A percentile compares a stretch with the other conserved stretches of the same genome.
phyloP scores from a whole-genome alignment of 1,139 yeast genomes.

The Pichia sp. region DNA sequence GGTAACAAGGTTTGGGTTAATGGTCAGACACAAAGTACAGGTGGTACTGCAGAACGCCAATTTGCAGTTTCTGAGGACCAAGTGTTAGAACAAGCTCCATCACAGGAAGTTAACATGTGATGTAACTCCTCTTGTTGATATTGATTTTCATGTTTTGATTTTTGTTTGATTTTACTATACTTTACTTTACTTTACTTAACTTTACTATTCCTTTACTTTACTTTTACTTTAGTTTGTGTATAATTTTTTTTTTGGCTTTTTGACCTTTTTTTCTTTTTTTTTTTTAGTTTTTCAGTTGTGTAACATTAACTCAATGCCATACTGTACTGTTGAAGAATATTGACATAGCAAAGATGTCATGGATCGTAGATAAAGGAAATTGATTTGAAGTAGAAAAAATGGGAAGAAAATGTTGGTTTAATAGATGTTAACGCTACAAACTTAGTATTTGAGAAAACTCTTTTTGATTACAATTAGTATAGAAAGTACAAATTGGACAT shows the following conservation, averaged over 20 bases:
- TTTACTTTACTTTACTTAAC: slow-evolving; percentile 5
- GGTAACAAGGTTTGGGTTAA: slow-evolving; percentile 37
- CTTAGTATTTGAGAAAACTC: too few relatives aligned
- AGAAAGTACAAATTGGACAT: neutral
- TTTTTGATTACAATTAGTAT: too few relatives aligned
- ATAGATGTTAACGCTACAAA: too few relatives aligned
- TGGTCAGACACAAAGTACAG: slow-evolving; percentile 20
- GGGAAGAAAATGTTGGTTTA: neutral
- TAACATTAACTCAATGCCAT: neutral
- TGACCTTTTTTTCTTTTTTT: slow-evolving; percentile 1
- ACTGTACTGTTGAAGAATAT: neutral
- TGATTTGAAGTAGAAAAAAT: neutral
- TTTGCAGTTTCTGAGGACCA: slow-evolving; percentile 78
- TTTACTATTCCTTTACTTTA: slow-evolving; percentile 2
- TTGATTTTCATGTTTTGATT: neutral
- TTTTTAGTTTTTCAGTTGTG: slow-evolving; percentile 1
- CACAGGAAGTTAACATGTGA: slow-evolving; percentile 37
- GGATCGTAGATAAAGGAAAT: neutral
- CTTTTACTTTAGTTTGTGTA: slow-evolving; percentile 3
- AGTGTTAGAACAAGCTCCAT: slow-evolving; percentile 65
- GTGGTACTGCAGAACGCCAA: slow-evolving; percentile 45
- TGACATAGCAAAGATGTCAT: neutral
- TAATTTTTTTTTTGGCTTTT: slow-evolving; percentile 6
- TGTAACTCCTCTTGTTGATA: too few relatives aligned
- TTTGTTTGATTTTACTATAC: slow-evolving; percentile 1